Percentiles rank a stretch among this genome's conserved stretches.
phyloP scores from a whole-genome alignment of 106 monocot species.

The Allium cepa region DNA sequence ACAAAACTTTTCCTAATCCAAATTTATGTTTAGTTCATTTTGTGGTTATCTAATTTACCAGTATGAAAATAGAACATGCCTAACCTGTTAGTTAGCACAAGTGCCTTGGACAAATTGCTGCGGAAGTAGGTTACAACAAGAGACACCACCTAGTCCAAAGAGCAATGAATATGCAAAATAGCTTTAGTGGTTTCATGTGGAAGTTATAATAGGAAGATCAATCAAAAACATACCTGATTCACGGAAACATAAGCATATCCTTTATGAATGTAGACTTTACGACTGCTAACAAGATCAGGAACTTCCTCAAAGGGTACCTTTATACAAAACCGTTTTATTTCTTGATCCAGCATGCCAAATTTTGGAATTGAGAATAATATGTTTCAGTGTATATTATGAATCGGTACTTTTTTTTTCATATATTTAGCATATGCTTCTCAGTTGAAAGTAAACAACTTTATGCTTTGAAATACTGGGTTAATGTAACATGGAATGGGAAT shows the following conservation, averaged over 20 bases:
- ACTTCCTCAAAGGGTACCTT: constrained; percentile 97
- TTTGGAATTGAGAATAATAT: neutral
- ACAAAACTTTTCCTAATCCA: too few species aligned
- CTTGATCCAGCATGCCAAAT: too few species aligned
- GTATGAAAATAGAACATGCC: too few species aligned
- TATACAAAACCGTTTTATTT: neutral
- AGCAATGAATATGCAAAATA: constrained; percentile 3
- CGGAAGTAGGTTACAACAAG: constrained; percentile 77
- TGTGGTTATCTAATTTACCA: too few species aligned
- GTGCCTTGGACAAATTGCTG: constrained; percentile 84
- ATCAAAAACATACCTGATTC: constrained; percentile 57
- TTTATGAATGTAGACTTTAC: constrained; percentile 73
- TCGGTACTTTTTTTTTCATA: too few species aligned
- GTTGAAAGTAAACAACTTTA: too few species aligned
- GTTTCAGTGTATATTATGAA: neutral
- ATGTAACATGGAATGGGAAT: neutral
- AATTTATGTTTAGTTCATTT: too few species aligned
- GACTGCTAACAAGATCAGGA: constrained; percentile 77
- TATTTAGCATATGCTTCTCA: too few species aligned
- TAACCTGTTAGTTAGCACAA: constrained; percentile 87
- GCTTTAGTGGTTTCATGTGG: neutral
- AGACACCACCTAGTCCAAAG: constrained; percentile 54
- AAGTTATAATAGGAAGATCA: neutral
- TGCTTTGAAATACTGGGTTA: too few species aligned
- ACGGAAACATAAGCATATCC: constrained; percentile 94